phyloP scores from a whole-genome alignment of 768 basidiomycete genomes.

The Neoboletus subvelutipes region DNA sequence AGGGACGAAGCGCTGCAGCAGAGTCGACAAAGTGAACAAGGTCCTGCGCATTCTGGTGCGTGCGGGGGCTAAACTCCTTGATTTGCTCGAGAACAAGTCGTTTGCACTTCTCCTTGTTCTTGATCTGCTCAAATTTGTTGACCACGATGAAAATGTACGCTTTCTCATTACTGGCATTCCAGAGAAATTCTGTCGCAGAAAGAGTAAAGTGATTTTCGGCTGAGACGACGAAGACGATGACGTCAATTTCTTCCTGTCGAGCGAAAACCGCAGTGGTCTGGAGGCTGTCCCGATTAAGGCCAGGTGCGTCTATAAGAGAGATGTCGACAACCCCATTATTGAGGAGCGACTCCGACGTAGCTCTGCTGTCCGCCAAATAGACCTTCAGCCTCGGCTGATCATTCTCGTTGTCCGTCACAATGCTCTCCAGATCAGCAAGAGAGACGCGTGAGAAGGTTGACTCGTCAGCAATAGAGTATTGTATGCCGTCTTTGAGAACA shows the following conservation, averaged over 20 bases:
- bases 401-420: conserved; percentile 61
- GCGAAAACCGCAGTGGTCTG: conserved; percentile 95
- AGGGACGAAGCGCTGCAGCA: conserved; percentile 66
- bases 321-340: conserved; percentile 97
- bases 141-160: conserved; percentile 98
- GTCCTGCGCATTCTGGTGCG: conserved; percentile 87
- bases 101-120: conserved; percentile 91
- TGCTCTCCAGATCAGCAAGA: conserved; percentile 71
- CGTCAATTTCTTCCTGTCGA: conserved; percentile 97
- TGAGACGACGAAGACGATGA: conserved; percentile 96
- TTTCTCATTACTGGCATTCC: conserved; percentile 93
- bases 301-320: conserved; percentile 97
- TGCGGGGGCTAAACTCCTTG: conserved; percentile 86
- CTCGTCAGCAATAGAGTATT: conserved; percentile 69
- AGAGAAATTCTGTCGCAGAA: conserved; percentile 91
- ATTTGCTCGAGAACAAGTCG: conserved; percentile 91
- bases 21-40: conserved; percentile 99
- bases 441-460: conserved; percentile 71
- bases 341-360: conserved; percentile 78
- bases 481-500: conserved; percentile 62
- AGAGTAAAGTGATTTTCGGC: conserved; percentile 99
- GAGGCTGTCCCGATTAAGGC: conserved; percentile 91
- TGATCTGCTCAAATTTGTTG: conserved; percentile 95
- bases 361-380: conserved; percentile 81
- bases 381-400: conserved; percentile 75